phyloP scores from a whole-genome alignment of 1,284 basidiomycete genomes.

The Wallemia ichthyophaga region DNA sequence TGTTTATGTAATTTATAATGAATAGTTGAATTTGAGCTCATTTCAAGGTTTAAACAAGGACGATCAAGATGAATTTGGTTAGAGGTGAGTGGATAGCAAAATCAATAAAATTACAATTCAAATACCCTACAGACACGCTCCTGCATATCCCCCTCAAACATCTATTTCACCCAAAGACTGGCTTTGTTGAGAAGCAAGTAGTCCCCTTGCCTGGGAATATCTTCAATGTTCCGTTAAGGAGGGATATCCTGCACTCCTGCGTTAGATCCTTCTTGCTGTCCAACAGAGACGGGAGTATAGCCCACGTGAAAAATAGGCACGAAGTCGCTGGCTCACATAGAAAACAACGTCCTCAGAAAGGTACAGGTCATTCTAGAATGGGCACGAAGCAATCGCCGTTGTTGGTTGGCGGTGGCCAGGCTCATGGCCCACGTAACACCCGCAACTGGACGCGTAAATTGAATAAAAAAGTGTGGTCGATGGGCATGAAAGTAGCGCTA shows the following conservation, averaged over 20 bases:
- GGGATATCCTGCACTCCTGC: conserved; percentile 17
- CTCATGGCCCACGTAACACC: conserved; percentile 2
- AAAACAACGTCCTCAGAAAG: conserved; percentile 19
- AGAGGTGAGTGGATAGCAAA: not conserved
- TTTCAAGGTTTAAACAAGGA: no score
- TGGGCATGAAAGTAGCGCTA: conserved; percentile 7
- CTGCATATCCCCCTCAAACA: not conserved
- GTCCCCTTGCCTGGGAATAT: conserved; percentile 18
- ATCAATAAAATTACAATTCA: no score
- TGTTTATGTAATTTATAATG: no score
- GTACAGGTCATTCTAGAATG: conserved; percentile 17
- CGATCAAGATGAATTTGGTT: no score
- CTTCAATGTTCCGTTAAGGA: conserved; percentile 15
- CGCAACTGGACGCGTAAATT: conserved; percentile 8
- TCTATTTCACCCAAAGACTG: conserved; percentile 1
- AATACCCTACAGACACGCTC: not conserved
- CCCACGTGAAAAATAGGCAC: conserved; percentile 16
- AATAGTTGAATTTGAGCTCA: no score
- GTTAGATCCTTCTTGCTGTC: conserved; percentile 18
- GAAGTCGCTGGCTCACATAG: conserved; percentile 16
- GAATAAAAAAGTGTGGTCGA: conserved; percentile 8
- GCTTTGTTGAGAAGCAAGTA: conserved; percentile 4
- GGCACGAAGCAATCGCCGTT: conserved; percentile 16
- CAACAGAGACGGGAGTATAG: conserved; percentile 16
- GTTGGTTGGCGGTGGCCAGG: conserved; percentile 15